phyloP scores from a whole-genome alignment of 2,329 filamentous ascomycete species.

The Trichoderma sp. region DNA sequence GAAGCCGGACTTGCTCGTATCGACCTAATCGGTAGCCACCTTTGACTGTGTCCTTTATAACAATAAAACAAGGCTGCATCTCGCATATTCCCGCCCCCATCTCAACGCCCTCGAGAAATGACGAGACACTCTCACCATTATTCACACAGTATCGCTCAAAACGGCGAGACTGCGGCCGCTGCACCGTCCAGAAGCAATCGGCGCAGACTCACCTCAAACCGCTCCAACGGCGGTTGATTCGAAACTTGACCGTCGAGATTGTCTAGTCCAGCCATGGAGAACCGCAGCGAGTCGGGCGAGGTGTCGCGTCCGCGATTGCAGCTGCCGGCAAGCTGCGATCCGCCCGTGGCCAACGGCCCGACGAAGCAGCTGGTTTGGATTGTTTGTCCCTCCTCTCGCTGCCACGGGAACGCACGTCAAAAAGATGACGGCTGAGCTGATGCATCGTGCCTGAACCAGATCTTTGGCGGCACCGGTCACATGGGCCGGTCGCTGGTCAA shows the following conservation, averaged over 20 bases:
- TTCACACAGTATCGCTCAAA: conserved; percentile 11
- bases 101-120: not conserved
- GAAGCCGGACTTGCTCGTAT: not conserved
- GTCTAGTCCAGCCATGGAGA: not conserved
- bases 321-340: conserved; percentile 82
- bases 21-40: not conserved
- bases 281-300: conserved; percentile 17
- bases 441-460: conserved; percentile 42
- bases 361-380: conserved; percentile 83
- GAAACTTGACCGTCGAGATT: not conserved
- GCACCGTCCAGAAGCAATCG: conserved; percentile 8
- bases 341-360: conserved; percentile 67
- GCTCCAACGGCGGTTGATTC: not conserved
- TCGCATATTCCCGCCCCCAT: not conserved
- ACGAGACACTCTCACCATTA: not conserved
- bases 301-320: conserved; percentile 33
- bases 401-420: not conserved
- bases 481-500: conserved; percentile 91
- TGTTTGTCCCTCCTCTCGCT: conserved; percentile 49
- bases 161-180: not conserved
- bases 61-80: not conserved
- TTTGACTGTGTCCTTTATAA: not conserved
- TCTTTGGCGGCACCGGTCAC: conserved; percentile 96
- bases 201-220: not conserved
- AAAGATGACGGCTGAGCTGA: not conserved